These are phyloP conservation scores for Peronosclerospora sorghi DNA, from an alignment of 352 stramenopile genomes.

Conservation along the genomic window DNA sequence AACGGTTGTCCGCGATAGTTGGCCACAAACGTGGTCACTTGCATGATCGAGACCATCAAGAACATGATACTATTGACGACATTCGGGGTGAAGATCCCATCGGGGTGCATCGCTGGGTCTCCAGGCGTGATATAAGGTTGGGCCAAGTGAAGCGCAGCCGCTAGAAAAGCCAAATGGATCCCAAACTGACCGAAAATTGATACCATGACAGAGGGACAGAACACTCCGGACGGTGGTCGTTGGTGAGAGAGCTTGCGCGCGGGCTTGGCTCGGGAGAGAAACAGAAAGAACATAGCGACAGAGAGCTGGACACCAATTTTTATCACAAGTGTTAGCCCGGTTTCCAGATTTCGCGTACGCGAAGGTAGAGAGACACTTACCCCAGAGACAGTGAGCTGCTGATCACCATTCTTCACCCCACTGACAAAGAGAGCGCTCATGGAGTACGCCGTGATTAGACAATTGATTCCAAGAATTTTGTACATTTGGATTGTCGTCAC, in stretches of 20 bases:
- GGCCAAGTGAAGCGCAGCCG: constrained; percentile 80
- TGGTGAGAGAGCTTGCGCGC: constrained; percentile 88
- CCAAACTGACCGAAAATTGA: constrained; percentile 94
- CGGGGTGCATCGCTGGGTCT: constrained; percentile 61
- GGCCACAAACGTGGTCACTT: constrained; percentile 94
- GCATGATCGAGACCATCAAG: constrained; percentile 89
- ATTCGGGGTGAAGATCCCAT: constrained; percentile 95
- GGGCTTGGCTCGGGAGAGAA: constrained; percentile 80
- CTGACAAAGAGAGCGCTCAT: constrained; percentile 95
- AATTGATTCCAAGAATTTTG: constrained; percentile 98
- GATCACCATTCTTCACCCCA: constrained; percentile 98
- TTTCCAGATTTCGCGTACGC: too few species aligned
- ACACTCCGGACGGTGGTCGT: constrained; percentile 91
- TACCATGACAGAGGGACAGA: constrained; percentile 86
- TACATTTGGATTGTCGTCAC: constrained; percentile 99
- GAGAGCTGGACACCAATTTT: constrained; percentile 55
- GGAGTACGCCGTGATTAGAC: constrained; percentile 95
- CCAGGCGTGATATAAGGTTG: constrained; percentile 82
- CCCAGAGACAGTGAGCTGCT: constrained; percentile 76
- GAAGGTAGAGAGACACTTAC: constrained; percentile 7
- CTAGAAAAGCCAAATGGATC: constrained; percentile 92
- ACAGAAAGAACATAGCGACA: constrained; percentile 58
- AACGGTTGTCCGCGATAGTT: constrained; percentile 99
- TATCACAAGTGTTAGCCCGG: constrained; percentile 5
- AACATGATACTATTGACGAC: constrained; percentile 98